Base-by-base conservation (phyloP, 306 rosid genomes). In the Rosa lucieae region DNA sequence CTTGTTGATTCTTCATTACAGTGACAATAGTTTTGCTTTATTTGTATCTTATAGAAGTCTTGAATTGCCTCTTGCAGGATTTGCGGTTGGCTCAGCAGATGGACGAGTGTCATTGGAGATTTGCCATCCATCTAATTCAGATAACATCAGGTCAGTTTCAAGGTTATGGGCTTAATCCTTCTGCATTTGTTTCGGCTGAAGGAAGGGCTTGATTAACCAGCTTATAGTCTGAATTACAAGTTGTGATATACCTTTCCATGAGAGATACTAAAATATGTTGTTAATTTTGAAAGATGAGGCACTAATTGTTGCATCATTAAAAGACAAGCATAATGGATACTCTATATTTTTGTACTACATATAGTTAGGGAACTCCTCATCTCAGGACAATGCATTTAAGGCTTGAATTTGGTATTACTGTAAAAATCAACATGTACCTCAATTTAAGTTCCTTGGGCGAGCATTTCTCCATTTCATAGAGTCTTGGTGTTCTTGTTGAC, bases 31-130 rank as follows among this genome's bases (percentile, higher is more conserved):
- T 8, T 13, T 4, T 8, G 35, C 56, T 42, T 21, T 35, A 58
- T 56, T 2, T 47, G 39, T 59, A 29, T 67, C 11, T 75, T 23
- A 75, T 39, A 66, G 10, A 67, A 48, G 39, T 59, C 48, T 62
- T 70, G 74, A 70, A 77, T 44, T 70, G 18, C 51, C 51, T 40
- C 46, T 79, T 84, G 89, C 89, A 95, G 99, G 99, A 79, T 89
- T 85, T 69, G 98, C 94, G 0, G 89, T 81, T 82, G 99, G 99
- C 74, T 91, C 97, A 65, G 86, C 90, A n/a, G 98, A 95, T 93
- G 99, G 97, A 72, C 89, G 94, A 44, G 97, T 95, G 56, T 90
- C 93, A 26, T 56, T 95, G 77, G 88, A 93, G 68, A 87, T 92
- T 77, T 81, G 89, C 43, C 43, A 72, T 85, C 82, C 88, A 77